Conservation (phyloP, 2,329 filamentous ascomycete genomes). For the Diaporthe sp. region DNA sequence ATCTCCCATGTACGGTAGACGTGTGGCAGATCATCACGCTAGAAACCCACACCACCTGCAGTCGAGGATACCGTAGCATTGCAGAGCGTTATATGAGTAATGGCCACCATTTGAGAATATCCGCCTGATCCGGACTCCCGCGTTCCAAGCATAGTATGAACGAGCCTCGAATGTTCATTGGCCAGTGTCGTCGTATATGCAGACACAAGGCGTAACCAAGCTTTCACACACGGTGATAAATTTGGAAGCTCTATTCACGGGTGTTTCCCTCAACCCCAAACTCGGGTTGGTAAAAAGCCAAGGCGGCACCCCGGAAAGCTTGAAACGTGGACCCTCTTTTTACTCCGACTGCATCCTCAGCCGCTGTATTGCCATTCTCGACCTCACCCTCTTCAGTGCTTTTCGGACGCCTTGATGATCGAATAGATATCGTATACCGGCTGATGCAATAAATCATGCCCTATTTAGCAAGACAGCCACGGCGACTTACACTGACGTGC, state of each 20-base stretch:
- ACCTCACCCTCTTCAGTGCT: not conserved
- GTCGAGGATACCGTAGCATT: not conserved
- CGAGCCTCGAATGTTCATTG: not conserved
- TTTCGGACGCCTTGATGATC: not conserved
- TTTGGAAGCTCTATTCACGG: slow-evolving; percentile 17
- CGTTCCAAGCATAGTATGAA: not conserved
- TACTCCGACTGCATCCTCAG: slow-evolving; percentile 1
- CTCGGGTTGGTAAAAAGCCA: not conserved
- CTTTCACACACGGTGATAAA: not conserved
- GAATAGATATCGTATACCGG: not conserved
- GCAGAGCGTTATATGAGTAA: not conserved
- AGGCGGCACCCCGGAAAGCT: slow-evolving; percentile 23
- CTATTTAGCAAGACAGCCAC: not conserved
- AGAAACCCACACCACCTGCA: not conserved
- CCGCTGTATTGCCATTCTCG: not conserved
- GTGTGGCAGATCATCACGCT: slow-evolving; percentile 4
- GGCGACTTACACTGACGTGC: not conserved
- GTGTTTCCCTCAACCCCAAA: not conserved
- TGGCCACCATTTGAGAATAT: not conserved
- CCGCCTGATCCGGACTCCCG: slow-evolving; percentile 12
- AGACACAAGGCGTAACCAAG: not conserved
- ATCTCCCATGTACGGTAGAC: not conserved
- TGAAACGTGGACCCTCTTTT: slow-evolving; percentile 27
- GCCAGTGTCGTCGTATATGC: not conserved
- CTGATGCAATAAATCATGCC: not conserved